phyloP scores from a whole-genome alignment of 176 grass and related monocot species.

The Carex kokanica region DNA sequence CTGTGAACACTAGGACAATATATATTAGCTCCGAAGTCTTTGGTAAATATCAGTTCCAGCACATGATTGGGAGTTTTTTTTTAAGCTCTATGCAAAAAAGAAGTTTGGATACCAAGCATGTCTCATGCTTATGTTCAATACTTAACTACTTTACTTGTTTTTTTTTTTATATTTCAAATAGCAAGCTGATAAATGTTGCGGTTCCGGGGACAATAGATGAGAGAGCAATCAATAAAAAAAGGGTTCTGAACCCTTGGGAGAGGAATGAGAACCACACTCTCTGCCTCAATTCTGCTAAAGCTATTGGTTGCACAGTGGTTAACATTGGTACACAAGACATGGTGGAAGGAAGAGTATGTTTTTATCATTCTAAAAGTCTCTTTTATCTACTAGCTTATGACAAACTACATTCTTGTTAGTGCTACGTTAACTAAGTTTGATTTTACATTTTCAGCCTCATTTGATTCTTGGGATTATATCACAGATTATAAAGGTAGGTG shows the following conservation, averaged over 20 bases:
- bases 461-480: conserved; percentile 98
- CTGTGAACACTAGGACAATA: not conserved
- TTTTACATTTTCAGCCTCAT: conserved; percentile 70
- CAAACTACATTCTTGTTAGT: not conserved
- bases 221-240: conserved; percentile 98
- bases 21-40: not conserved
- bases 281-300: conserved; percentile 99
- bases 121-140: not conserved
- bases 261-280: conserved; percentile 99
- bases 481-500: conserved; percentile 95
- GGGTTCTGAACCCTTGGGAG: conserved; percentile 96
- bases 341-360: conserved; percentile 90
- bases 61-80: not conserved
- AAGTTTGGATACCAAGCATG: not conserved
- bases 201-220: conserved; percentile 97
- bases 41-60: conserved; percentile 7
- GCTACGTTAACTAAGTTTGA: not conserved
- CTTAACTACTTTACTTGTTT: not conserved
- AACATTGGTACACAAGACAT: conserved; percentile 99
- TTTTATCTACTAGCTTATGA: not conserved
- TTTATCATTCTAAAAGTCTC: not conserved
- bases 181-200: conserved; percentile 97
- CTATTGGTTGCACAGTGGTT: conserved; percentile 96
- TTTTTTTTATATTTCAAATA: conserved; percentile 41
- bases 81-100: not conserved